Base-by-base conservation (phyloP, 2,329 filamentous ascomycete species). In the Diatrype stigma region DNA sequence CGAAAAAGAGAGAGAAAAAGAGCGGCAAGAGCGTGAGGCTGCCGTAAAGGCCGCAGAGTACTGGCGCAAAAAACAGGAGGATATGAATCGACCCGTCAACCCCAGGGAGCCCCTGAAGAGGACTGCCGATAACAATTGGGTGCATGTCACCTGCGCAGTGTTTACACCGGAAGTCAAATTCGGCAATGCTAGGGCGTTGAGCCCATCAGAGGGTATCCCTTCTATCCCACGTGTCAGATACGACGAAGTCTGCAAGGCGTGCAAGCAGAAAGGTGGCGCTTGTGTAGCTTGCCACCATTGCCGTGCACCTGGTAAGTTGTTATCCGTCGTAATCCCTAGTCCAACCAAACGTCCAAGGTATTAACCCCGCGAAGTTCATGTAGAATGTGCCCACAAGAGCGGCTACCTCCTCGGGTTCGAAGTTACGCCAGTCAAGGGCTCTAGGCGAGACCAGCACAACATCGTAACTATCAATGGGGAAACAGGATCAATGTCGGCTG, bases 51-150 rank as follows among this genome's bases (percentile, higher is more conserved):
- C 87, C 7, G 87, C 86, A 46, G 87, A 93, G n/a, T 85, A 85
- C 50, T 96, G 96, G 68, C 83, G 84, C 38, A 87, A 87, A 66
- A 86, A 84, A 63, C 93, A 99, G 70, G 83, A 90, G 64, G 87
- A 93, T 54, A 83, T 87, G 61, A 90, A 91, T 59, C 87, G 92
- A 45, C 93, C 94, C 1, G 71, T 87, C 34, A 82, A 90, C 57
- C 94, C 94, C 23, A 84, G 94, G 45, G 94, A 97, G 67, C 87
- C 94, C 3, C 75, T 99, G 56, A 99, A 99, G 72, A 84, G 90
- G 46, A 99, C 94, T 0, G 89, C 88, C 3, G 91, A 95, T 66
- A 97, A 97, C 72, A 97, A 97, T 64, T 99, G 94, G 94, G 90
- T 96, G 16, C 94, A 99, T 67, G 90, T 97, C 26, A 86, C 87